Evolutionary conservation across 2,329 filamentous ascomycete species (phyloP).

Genomic region (Epichloe amarillans): DNA sequence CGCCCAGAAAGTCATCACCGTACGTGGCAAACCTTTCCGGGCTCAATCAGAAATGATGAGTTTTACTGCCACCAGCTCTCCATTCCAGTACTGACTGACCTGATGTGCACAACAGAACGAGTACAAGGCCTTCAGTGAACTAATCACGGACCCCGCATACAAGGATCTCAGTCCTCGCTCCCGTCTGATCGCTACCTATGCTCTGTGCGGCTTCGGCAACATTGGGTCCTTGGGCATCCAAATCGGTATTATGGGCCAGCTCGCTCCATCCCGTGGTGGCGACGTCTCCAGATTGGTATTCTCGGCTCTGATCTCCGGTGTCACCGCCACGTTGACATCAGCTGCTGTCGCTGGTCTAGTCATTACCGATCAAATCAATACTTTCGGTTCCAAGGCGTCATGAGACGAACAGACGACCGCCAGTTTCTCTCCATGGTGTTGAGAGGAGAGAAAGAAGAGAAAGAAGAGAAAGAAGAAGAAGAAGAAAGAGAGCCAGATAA

Average conservation of each 20-base stretch:
- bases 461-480: no score
- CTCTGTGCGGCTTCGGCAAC: conserved; percentile 74
- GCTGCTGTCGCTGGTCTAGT: conserved; percentile 69
- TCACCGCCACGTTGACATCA: conserved; percentile 66
- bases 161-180: conserved; percentile 52
- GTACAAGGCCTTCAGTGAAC: conserved; percentile 55
- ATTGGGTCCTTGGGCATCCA: conserved; percentile 80
- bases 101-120: conserved; percentile 42
- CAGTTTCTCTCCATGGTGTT: no score
- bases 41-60: no score
- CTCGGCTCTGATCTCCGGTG: conserved; percentile 64
- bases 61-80: no score
- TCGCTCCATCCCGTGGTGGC: conserved; percentile 59
- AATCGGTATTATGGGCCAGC: conserved; percentile 74
- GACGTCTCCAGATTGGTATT: conserved; percentile 66
- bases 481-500: neutral
- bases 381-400: conserved; percentile 11
- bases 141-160: conserved; percentile 47
- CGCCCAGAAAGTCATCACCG: conserved; percentile 68
- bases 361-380: conserved; percentile 35
- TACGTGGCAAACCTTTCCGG: conserved; percentile 19
- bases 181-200: conserved; percentile 72
- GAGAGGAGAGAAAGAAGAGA: neutral
- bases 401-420: neutral
- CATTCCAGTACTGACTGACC: no score